These are phyloP conservation scores for Trichosporon sp. DNA, from an alignment of 1,284 basidiomycete genomes.

Conservation along the genomic window DNA sequence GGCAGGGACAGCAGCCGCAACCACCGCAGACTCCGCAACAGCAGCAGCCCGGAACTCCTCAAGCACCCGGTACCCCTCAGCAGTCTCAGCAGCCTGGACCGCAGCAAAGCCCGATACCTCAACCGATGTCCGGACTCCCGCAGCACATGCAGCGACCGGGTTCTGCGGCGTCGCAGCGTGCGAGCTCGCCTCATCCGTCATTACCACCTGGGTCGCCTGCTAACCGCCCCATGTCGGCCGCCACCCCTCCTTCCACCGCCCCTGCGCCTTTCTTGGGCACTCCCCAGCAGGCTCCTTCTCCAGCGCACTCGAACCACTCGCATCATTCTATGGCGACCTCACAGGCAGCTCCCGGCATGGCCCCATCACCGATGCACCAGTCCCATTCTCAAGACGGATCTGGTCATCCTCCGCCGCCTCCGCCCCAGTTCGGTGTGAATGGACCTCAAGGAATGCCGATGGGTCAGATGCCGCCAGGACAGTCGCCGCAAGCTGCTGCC, in stretches of 20 bases:
- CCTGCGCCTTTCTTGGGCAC: slow-evolving; percentile 14
- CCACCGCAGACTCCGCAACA: slow-evolving; percentile 23
- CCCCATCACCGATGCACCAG: slow-evolving; percentile 19
- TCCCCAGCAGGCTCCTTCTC: slow-evolving; percentile 24
- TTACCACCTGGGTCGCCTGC: slow-evolving; percentile 20
- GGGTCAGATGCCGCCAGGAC: slow-evolving; percentile 2
- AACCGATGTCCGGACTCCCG: slow-evolving; percentile 30
- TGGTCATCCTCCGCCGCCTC: not conserved
- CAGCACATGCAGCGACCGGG: slow-evolving; percentile 42
- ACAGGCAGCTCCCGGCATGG: not conserved
- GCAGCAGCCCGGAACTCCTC: slow-evolving; percentile 15
- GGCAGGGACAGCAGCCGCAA: slow-evolving; percentile 26
- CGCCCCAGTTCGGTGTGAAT: slow-evolving; percentile 10
- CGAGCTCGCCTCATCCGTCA: slow-evolving; percentile 28
- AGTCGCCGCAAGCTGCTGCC: slow-evolving; percentile 17
- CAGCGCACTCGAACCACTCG: slow-evolving; percentile 31
- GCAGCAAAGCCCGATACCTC: slow-evolving; percentile 24
- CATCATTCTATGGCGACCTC: slow-evolving; percentile 18
- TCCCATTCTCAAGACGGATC: not conserved
- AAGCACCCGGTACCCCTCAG: slow-evolving; percentile 9
- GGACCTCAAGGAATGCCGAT: slow-evolving; percentile 10
- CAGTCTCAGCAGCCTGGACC: slow-evolving; percentile 23
- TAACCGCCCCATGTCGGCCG: slow-evolving; percentile 2
- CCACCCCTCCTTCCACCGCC: slow-evolving; percentile 11
- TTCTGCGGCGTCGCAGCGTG: slow-evolving; percentile 37